A percentile compares a stretch with the other conserved stretches of the same genome.
These are phyloP conservation scores for Fusarium sp. DNA, from an alignment of 2,329 filamentous ascomycete genomes.

Conservation along the genomic window DNA sequence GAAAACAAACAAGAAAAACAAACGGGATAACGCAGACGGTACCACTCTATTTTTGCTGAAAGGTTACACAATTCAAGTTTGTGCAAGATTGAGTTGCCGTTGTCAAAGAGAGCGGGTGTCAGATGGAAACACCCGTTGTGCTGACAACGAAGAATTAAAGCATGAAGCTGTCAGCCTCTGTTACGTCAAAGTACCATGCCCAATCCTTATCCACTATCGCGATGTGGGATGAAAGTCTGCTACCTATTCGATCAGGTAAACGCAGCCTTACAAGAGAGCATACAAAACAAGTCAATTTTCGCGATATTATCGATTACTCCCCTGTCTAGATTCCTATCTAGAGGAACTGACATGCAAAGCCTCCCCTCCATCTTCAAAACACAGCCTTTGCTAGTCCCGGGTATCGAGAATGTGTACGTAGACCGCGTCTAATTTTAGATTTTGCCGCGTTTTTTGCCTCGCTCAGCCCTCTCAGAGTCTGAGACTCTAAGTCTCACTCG, in stretches of 20 bases:
- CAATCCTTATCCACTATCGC: not conserved
- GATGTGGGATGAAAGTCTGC: not conserved
- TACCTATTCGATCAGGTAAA: not conserved
- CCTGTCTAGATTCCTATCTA: not conserved
- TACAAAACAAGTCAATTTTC: not conserved
- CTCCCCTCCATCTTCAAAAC: conserved; percentile 28
- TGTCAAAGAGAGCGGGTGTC: conserved; percentile 6
- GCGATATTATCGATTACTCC: not conserved
- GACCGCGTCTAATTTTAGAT: conserved; percentile 42
- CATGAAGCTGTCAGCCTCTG: conserved; percentile 16
- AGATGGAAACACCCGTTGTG: conserved; percentile 17
- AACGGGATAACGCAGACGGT: not conserved
- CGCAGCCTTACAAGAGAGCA: conserved; percentile 4
- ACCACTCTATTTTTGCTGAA: not conserved
- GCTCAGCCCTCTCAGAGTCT: conserved; percentile 33
- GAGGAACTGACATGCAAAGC: conserved; percentile 16
- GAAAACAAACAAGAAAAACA: conserved; percentile 7
- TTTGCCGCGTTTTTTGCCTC: conserved; percentile 27
- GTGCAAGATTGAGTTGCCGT: conserved; percentile 20
- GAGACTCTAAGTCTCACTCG: not conserved
- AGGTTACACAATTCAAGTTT: not conserved
- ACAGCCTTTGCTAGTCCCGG: conserved; percentile 35
- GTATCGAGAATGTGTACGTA: conserved; percentile 13
- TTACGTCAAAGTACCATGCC: not conserved
- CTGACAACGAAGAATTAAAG: conserved; percentile 19